phyloP scores from a whole-genome alignment of 2,329 filamentous ascomycete genomes.

The Penicillium sp. region DNA sequence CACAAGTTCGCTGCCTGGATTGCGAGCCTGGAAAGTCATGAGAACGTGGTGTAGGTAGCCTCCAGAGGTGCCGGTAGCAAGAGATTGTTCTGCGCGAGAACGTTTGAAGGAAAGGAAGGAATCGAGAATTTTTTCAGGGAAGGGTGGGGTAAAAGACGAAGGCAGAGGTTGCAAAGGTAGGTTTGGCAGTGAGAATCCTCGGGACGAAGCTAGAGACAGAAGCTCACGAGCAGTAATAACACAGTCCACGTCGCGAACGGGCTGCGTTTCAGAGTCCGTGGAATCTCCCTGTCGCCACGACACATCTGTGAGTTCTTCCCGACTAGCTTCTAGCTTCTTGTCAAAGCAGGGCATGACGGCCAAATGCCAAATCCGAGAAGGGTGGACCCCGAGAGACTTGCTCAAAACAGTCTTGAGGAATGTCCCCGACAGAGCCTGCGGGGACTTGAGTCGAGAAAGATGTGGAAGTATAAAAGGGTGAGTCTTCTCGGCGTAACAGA shows the following conservation, averaged over 20 bases:
- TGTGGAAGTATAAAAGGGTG: conserved; percentile 91
- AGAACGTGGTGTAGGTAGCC: conserved; percentile 87
- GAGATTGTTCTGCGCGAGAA: conserved; percentile 40
- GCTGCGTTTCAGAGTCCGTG: conserved; percentile 37
- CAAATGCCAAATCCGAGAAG: conserved; percentile 86
- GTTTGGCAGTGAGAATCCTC: conserved; percentile 71
- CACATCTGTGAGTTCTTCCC: conserved; percentile 82
- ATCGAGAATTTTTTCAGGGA: conserved; percentile 70
- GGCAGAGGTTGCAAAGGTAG: conserved; percentile 61
- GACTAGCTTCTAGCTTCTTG: conserved; percentile 95
- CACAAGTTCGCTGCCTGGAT: conserved; percentile 70
- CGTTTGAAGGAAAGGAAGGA: conserved; percentile 69
- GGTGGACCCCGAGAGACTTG: conserved; percentile 66
- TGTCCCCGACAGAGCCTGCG: conserved; percentile 87
- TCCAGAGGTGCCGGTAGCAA: conserved; percentile 74
- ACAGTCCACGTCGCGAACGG: conserved; percentile 87
- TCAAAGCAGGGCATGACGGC: conserved; percentile 99
- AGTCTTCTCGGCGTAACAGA: conserved; percentile 98
- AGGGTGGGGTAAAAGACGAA: conserved; percentile 51
- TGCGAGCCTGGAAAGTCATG: conserved; percentile 65
- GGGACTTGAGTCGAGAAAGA: conserved; percentile 86
- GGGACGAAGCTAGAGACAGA: conserved; percentile 79
- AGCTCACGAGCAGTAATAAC: conserved; percentile 97
- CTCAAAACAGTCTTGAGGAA: conserved; percentile 84
- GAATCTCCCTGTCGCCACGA: conserved; percentile 57